Base-by-base conservation (phyloP, 768 basidiomycete genomes). In the Kwoniella shandongensis region DNA sequence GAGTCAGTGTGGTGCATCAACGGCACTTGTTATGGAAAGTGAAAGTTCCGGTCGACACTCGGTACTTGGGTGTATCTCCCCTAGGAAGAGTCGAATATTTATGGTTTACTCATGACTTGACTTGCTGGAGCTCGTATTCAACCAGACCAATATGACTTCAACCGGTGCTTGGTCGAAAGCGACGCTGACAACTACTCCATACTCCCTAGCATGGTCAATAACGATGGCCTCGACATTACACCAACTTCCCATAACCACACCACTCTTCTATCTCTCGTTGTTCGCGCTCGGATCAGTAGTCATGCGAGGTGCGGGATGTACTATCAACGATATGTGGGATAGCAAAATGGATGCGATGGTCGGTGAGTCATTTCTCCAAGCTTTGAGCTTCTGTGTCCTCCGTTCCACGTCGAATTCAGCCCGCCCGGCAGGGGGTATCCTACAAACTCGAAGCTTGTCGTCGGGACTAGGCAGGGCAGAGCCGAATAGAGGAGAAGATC, bases 251-350 rank as follows among this genome's bases (percentile, higher is more conserved):
- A 79, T 82, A 44, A 81, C 83, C 1, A 82, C 81, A 0, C 88
- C 90, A 15, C 72, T 91, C 51, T 85, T 83, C 17, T 94, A 91
- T 70, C 79, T 90, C 44, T 78, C 83, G 30, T 79, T 98, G 1
- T 98, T 98, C 70, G 93, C 90, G 2, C 73, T 86, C 10, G 96
- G 96, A 1, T 92, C 96, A 0, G 65, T 96, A 41, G 82, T 98
- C 48, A 99, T 99, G 96, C 86, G 96, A 18, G 91, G 94, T 4
- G 96, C 96, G 20, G 96, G 96, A 2, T 99, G 96, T 77, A 97
- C 91, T 2, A 94, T 99, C 66, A 99, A 99, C 75, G 96, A 99
- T 73, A 86, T 99, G 85, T 98, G 96, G 94, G 96, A 99, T 77
- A 82, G 81, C 62, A 85, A 89, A 59, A 83, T 96, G 42, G 96